Evolutionary conservation across 257 asterid species (phyloP).

Genomic region (Eustoma russellianum): DNA sequence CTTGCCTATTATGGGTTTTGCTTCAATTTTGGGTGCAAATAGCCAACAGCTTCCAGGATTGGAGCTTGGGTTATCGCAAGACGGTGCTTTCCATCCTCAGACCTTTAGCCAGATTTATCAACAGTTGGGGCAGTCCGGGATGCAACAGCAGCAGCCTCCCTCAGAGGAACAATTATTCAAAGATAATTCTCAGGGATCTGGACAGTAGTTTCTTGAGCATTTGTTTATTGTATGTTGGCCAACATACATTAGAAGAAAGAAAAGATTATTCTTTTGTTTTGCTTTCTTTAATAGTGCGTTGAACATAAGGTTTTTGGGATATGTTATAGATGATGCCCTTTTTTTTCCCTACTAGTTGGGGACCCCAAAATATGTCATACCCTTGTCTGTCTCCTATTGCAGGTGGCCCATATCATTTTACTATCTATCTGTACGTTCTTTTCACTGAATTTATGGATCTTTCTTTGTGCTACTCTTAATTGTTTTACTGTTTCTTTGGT

Average conservation of each 20-base stretch:
- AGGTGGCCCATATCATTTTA: slow-evolving; percentile 1
- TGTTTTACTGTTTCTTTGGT: neutral
- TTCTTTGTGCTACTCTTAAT: neutral
- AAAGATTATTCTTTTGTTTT: neutral
- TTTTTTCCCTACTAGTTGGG: too few relatives aligned
- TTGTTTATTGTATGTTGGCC: too few relatives aligned
- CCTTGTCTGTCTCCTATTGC: neutral
- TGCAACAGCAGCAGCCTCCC: slow-evolving; percentile 20
- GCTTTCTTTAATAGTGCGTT: neutral
- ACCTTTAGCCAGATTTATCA: slow-evolving; percentile 54
- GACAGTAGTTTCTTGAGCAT: slow-evolving; percentile 19
- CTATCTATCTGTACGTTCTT: neutral
- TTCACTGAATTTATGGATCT: slow-evolving; percentile 1
- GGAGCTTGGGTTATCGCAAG: slow-evolving; percentile 68
- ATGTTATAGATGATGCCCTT: too few relatives aligned
- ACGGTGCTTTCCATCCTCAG: slow-evolving; percentile 46
- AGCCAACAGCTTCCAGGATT: slow-evolving; percentile 54
- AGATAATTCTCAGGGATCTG: slow-evolving; percentile 55
- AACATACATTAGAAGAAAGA: too few relatives aligned
- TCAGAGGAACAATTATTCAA: slow-evolving; percentile 32
- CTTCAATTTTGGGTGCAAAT: slow-evolving; percentile 43
- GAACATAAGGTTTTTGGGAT: neutral
- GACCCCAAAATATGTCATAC: neutral
- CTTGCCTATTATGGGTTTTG: slow-evolving; percentile 45
- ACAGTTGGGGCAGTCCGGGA: slow-evolving; percentile 39